A percentile compares a stretch with the other conserved stretches of the same genome.
These are phyloP conservation scores for Coccomyxa sp. DNA, from an alignment of 139 green algal species.

Conservation along the genomic window DNA sequence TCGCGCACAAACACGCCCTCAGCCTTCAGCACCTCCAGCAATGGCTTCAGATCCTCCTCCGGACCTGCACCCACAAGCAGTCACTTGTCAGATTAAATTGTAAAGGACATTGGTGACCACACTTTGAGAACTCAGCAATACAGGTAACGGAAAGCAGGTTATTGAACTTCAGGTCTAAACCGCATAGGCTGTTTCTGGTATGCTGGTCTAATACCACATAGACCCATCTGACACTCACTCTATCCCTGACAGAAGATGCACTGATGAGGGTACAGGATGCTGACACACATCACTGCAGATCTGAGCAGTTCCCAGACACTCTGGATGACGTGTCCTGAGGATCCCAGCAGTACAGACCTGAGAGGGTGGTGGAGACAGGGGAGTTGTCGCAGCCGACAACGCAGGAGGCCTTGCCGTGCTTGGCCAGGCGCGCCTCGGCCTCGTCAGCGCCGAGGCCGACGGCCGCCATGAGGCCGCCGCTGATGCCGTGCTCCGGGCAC, in stretches of 20 bases:
- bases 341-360: background rate
- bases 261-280: no score
- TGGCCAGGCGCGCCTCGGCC: constrained; percentile 1
- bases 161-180: background rate
- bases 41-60: background rate
- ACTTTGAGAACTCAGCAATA: background rate
- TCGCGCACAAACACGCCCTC: constrained; percentile 5
- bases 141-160: background rate
- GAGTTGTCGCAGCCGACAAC: constrained; percentile 6
- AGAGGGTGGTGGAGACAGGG: background rate
- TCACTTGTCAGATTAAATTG: background rate
- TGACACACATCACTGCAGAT: no score
- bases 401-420: background rate
- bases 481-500: background rate
- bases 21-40: constrained; percentile 2
- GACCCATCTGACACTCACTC: no score
- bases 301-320: no score
- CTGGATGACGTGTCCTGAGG: no score
- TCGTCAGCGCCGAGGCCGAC: background rate
- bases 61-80: background rate
- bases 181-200: no score
- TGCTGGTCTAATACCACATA: no score
- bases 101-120: background rate
- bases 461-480: constrained; percentile 3
- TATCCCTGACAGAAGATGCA: no score